A percentile compares a stretch with the other conserved stretches of the same genome.
These are phyloP conservation scores for Tilletia walkeri DNA, from an alignment of 1,284 basidiomycete species.

Conservation along the genomic window DNA sequence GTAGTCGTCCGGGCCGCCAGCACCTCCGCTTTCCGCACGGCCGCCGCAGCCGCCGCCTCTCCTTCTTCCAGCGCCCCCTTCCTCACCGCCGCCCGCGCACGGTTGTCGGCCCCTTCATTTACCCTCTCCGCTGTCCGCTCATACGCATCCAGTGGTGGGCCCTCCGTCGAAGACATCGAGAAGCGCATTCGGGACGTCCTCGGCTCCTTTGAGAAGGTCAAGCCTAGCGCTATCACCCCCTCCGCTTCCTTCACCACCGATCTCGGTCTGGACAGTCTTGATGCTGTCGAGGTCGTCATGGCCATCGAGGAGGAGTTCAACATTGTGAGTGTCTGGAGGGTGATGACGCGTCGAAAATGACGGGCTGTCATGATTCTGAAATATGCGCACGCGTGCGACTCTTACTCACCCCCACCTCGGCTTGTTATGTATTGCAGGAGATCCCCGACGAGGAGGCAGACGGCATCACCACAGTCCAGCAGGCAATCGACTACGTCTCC, in stretches of 20 bases:
- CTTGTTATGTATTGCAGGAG: conserved; percentile 62
- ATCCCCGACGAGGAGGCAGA: conserved; percentile 99
- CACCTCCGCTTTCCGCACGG: not conserved
- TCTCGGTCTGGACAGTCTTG: conserved; percentile 92
- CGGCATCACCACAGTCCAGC: conserved; percentile 87
- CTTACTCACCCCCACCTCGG: not conserved
- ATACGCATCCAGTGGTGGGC: conserved; percentile 74
- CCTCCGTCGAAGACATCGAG: conserved; percentile 75
- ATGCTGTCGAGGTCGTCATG: conserved; percentile 98
- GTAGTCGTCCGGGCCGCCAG: conserved; percentile 9
- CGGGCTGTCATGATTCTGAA: not conserved
- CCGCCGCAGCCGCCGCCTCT: conserved; percentile 22
- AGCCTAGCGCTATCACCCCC: conserved; percentile 74
- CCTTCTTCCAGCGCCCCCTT: conserved; percentile 29
- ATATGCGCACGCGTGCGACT: not conserved
- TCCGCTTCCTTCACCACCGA: conserved; percentile 78
- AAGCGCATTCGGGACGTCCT: conserved; percentile 81
- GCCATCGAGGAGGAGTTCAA: conserved; percentile 91
- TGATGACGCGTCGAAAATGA: not conserved
- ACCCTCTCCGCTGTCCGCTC: conserved; percentile 45
- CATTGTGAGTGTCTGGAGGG: conserved; percentile 35
- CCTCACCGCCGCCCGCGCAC: conserved; percentile 21
- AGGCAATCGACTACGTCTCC: conserved; percentile 96
- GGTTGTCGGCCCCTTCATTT: conserved; percentile 24
- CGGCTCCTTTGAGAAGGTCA: conserved; percentile 93